Evolutionary conservation across 2,329 filamentous ascomycete species (phyloP).

Genomic region (Microdochium trichocladiopsis): DNA sequence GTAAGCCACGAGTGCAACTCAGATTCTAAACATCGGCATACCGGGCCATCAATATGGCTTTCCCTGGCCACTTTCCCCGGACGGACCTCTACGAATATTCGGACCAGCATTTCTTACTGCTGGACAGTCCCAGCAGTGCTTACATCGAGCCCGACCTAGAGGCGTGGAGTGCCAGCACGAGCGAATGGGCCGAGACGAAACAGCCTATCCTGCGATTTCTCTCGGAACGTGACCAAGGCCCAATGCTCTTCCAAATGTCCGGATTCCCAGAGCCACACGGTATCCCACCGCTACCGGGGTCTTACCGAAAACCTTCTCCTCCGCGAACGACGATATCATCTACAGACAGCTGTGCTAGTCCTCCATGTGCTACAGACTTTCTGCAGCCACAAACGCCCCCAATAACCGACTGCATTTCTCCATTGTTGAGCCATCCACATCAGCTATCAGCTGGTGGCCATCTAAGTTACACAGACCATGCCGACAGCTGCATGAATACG

Average conservation of each 20-base stretch:
- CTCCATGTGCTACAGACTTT: background rate
- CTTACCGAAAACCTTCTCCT: background rate
- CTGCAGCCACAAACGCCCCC: background rate
- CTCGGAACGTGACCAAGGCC: background rate
- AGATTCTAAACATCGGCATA: background rate
- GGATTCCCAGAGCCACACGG: background rate
- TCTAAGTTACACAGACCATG: background rate
- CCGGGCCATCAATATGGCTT: background rate
- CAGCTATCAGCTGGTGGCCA: background rate
- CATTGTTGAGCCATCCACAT: background rate
- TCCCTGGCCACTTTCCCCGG: background rate
- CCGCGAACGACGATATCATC: background rate
- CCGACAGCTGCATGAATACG: background rate
- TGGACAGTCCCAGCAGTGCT: background rate
- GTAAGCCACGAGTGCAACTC: background rate
- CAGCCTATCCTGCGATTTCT: background rate
- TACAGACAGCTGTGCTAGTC: background rate
- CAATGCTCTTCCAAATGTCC: background rate
- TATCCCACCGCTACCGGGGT: background rate
- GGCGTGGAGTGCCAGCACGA: background rate
- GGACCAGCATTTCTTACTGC: background rate
- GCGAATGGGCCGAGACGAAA: background rate
- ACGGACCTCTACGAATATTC: background rate
- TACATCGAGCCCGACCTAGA: background rate
- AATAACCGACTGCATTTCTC: background rate